A percentile compares a stretch with the other conserved stretches of the same genome.
These are phyloP conservation scores for Pyrus communis DNA, from an alignment of 306 rosid species.

Conservation along the genomic window DNA sequence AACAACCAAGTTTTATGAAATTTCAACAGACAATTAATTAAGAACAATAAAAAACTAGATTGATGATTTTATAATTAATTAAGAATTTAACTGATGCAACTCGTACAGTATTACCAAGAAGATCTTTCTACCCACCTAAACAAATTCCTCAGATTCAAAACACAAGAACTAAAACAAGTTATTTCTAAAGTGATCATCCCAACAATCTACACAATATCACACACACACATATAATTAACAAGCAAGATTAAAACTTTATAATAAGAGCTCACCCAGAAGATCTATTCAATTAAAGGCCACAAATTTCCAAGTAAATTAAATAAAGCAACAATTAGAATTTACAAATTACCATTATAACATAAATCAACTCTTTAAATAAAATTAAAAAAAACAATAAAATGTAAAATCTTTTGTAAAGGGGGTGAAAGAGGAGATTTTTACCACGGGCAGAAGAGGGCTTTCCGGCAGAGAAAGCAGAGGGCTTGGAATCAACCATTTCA, in stretches of 20 bases:
- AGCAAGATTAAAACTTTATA: background rate
- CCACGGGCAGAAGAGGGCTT: conserved; percentile 41
- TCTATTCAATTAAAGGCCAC: background rate
- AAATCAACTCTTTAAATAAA: background rate
- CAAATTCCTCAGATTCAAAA: background rate
- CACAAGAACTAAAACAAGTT: background rate
- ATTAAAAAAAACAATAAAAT: background rate
- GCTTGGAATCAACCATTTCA: conserved; percentile 42
- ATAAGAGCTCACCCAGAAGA: background rate
- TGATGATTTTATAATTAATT: background rate
- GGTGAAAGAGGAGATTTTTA: background rate
- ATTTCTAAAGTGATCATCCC: background rate
- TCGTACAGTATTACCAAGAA: background rate
- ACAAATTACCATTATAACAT: background rate
- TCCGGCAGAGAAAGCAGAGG: conserved; percentile 31
- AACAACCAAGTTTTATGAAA: background rate
- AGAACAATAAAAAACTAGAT: background rate
- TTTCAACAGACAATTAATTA: background rate
- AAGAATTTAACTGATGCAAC: background rate
- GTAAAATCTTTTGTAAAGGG: background rate
- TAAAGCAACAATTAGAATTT: background rate
- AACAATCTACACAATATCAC: background rate
- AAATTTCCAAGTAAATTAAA: background rate
- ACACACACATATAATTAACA: background rate
- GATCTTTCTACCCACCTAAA: background rate